Evolutionary conservation across 306 rosid species (phyloP), one percentile per base, ranked within the genome.

Genomic region (Dalbergia oliveri): DNA sequence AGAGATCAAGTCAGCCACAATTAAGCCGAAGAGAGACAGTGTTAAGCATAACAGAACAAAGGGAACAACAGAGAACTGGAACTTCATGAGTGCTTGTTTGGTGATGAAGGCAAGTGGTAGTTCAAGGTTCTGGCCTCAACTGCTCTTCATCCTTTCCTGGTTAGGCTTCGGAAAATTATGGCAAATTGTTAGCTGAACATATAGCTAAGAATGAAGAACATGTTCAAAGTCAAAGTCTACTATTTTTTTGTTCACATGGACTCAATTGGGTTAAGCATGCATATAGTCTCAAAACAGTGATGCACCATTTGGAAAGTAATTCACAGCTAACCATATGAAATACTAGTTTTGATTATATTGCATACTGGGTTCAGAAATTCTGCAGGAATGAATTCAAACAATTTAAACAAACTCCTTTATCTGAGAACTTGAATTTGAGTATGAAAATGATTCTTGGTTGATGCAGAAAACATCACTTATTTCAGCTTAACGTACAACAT

Each of bases 1-100:
- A 15, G 90, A 87, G 71, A 83, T 82, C 79, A 91, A 82, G 75
- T 89, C 90, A 66, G 92, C 87, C 64, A 76, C 45, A 58, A 73
- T 65, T 11, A 64, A 16, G 70, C 81, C 50, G 23, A 84, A 74
- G 78, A 79, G 76, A 62, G 62, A 68, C 16, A 54, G 15, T 31
- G 10, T 18, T 78, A 76, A 45, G 79, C 78, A 59, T 58, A 91
- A 62, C 44, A 81, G 81, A 77, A 82, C 18, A 53, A 84, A 79
- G 43, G 69, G 73, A 75, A 59, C 58, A 81, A 69, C 43, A 14
- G 64, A 75, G 70, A 76, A 79, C 9, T 75, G 84, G 53, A 83
- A 60, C 85, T 84, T 84, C 91, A 89, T 87, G 78, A 79, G 35
- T 68, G 57, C 78, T 75, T 78, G 67, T 77, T 78, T 64, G 61